phyloP scores from a whole-genome alignment of 306 rosid species.

The Inga laurina region DNA sequence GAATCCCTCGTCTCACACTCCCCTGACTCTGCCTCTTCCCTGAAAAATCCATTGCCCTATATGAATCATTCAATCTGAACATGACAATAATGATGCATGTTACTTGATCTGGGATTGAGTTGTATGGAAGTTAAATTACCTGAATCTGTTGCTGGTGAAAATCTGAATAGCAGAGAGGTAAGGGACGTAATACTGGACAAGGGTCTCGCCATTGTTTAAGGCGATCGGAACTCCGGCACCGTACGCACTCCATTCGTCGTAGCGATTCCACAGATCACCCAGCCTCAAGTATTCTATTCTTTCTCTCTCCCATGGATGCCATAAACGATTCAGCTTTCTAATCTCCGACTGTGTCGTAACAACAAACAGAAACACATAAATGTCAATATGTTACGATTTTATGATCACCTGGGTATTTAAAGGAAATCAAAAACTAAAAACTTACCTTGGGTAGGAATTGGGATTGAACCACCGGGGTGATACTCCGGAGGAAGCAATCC shows the following conservation, averaged over 20 bases:
- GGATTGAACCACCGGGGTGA: conserved; percentile 76
- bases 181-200: conserved; percentile 93
- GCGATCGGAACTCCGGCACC: conserved; percentile 88
- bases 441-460: conserved; percentile 76
- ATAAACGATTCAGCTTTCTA: conserved; percentile 74
- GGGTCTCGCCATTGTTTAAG: conserved; percentile 68
- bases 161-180: conserved; percentile 96
- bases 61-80: background rate
- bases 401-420: background rate
- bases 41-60: conserved; percentile 32
- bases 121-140: conserved; percentile 40
- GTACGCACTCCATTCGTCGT: conserved; percentile 92
- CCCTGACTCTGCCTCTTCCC: conserved; percentile 78
- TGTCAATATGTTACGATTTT: background rate
- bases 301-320: conserved; percentile 97
- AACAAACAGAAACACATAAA: background rate
- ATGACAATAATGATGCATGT: background rate
- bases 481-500: conserved; percentile 71
- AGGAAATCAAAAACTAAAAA: background rate
- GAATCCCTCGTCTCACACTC: conserved; percentile 82
- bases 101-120: background rate
- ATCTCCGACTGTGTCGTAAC: conserved; percentile 59
- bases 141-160: conserved; percentile 70
- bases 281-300: conserved; percentile 74
- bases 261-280: conserved; percentile 84